Conservation (phyloP, 495 filamentous ascomycete species). For the Penicillium dipodomyicola region DNA sequence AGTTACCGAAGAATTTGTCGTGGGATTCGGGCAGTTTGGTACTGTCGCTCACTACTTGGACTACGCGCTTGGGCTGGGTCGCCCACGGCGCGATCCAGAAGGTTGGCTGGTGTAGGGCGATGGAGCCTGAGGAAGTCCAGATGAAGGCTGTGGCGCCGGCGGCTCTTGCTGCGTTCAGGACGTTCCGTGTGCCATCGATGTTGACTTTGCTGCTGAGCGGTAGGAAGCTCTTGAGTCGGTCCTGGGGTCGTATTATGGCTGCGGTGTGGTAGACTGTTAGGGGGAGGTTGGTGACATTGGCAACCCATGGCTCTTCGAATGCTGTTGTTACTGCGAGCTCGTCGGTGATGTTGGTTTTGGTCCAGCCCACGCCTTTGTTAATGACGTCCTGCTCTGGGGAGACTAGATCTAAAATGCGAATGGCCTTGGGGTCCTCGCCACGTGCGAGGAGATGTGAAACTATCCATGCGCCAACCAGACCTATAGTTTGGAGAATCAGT, state of each 20-base stretch:
- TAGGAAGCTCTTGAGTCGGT: constrained; percentile 48
- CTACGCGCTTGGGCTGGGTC: constrained; percentile 34
- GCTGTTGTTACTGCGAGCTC: constrained; percentile 41
- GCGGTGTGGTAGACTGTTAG: constrained; percentile 61
- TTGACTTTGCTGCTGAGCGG: constrained; percentile 52
- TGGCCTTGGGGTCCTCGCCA: constrained; percentile 50
- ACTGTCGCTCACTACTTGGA: constrained; percentile 50
- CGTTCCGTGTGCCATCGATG: constrained; percentile 50
- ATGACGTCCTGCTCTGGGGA: constrained; percentile 40
- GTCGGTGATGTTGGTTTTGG: constrained; percentile 54
- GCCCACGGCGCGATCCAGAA: constrained; percentile 54
- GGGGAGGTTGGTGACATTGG: constrained; percentile 41
- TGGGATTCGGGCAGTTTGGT: constrained; percentile 43
- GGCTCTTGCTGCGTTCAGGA: constrained; percentile 46
- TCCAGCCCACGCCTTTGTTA: constrained; percentile 42
- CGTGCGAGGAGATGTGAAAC: constrained; percentile 53
- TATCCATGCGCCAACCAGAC: constrained; percentile 57
- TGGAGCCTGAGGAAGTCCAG: constrained; percentile 55
- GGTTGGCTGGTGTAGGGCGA: constrained; percentile 38
- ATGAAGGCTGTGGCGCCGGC: constrained; percentile 53
- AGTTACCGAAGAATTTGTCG: constrained; percentile 54
- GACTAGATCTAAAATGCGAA: constrained; percentile 55
- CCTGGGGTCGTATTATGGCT: constrained; percentile 48
- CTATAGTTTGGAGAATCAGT: constrained; percentile 26
- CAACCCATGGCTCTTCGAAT: constrained; percentile 52